Base-by-base conservation (phyloP, 2,329 filamentous ascomycete genomes). In the Neofusicoccum parvum region DNA sequence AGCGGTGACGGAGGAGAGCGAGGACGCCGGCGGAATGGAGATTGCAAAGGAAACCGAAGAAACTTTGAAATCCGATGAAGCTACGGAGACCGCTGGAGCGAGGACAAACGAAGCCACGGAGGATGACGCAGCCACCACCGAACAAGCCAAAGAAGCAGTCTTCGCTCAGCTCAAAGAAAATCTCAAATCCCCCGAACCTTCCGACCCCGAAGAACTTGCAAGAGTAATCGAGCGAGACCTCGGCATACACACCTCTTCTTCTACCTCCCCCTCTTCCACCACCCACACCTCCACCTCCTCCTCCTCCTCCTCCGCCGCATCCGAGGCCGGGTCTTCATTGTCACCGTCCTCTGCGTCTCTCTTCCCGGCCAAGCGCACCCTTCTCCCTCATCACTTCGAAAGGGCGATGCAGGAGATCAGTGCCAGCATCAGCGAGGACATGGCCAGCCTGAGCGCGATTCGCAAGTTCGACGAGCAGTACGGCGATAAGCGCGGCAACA, bases 391-490 rank as follows among this genome's bases (percentile, higher is more conserved):
- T 2, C 95, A 99, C 79, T 98, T 99, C 73, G 90, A 94, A 15
- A 90, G 88, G 70, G 95, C 92, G 2, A 83, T 97, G 72, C 86
- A 88, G 72, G 94, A 98, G 78, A 97, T 99, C 70, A 92, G 90
- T 65, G 93, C 95, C 0, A 96, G 92, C 72, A 94, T 97, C 70
- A 94, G 88, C 71, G 94, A 97, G 77, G 94, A 99, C 73, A 98
- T 97, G 94, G 84, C 87, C 56, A 92, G 88, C 37, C 81, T 99
- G 68, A 87, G 88, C 69, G 91, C 92, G 12, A 97, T 99, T 72
- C 87, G 92, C 71, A 96, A 96, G 79, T 99, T 98, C 74, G 95
- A 99, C 75, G 92, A 97, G 79, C 91, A 94, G 76, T 99, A 94
- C 76, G 94, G 95, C 32, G 93, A 97, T 74, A 86, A 90, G 41